phyloP scores from a whole-genome alignment of 306 rosid species.

The Luffa acutangula region DNA sequence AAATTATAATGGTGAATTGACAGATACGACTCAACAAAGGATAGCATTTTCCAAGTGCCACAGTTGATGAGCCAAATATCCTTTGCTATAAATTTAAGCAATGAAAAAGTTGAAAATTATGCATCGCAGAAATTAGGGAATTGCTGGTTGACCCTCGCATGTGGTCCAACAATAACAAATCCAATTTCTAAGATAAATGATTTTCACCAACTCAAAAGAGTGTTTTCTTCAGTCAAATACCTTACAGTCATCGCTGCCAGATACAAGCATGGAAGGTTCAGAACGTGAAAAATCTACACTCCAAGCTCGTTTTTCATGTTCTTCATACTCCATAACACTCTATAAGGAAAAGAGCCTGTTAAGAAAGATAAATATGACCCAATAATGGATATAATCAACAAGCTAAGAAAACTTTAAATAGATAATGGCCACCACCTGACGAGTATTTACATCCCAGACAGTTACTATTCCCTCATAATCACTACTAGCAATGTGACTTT shows the following conservation, averaged over 20 bases:
- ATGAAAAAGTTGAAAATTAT: neutral
- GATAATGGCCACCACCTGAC: constrained; percentile 45
- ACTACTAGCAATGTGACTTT: constrained; percentile 85
- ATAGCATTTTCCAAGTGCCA: neutral
- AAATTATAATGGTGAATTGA: neutral
- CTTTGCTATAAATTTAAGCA: neutral
- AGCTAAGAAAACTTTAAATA: neutral
- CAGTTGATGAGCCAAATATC: neutral
- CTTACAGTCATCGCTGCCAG: constrained; percentile 97
- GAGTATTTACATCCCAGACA: constrained; percentile 88
- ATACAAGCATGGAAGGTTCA: constrained; percentile 88
- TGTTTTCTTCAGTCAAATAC: constrained; percentile 42
- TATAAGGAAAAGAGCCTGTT: neutral
- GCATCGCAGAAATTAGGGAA: neutral
- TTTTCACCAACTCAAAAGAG: constrained; percentile 82
- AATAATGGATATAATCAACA: constrained; percentile 1
- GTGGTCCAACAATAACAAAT: neutral
- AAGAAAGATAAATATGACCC: constrained; percentile 5
- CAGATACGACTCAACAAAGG: neutral
- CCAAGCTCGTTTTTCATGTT: constrained; percentile 96
- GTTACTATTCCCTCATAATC: constrained; percentile 84
- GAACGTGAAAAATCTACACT: constrained; percentile 88
- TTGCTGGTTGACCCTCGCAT: neutral
- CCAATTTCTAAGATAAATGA: constrained; percentile 78
- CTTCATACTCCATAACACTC: constrained; percentile 72